Base-by-base conservation (phyloP, 345 rosid genomes). In the Eucalyptus microcorys region DNA sequence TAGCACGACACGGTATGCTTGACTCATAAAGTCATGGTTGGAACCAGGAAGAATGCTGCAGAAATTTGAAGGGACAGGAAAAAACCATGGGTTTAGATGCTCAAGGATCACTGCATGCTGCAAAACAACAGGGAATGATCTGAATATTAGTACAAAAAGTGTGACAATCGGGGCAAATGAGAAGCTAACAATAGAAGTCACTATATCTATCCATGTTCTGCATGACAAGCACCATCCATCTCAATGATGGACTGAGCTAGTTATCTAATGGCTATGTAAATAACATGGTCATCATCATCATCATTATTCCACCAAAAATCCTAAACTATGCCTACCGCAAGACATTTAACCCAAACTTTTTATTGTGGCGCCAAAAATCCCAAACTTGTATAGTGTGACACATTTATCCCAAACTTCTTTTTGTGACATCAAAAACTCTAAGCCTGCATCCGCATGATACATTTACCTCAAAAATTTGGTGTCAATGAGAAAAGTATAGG, bases 61-160 rank as follows among this genome's bases (percentile, higher is more conserved):
- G 30, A 88, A 50, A 91, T 89, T 90, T 90, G 95, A 90, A 87
- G 98, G 98, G 88, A 97, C 85, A 76, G 99, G 99, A 85, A 97
- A 97, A 92, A 93, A 92, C 99, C 99, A 97, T 9, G 97, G 98
- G 89, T 92, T 89, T 88, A 97, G 95, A 92, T 95, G 89, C 90
- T 93, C 93, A 87, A 95, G 92, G 90, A 86, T 91, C 90, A 92
- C 49, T 34, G 89, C 89, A 76, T 47, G 71, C 98, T 95, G 95
- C 92, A 93, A 89, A 91, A 64, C 66, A 61, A 85, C 55, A 88
- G 34, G 76, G 55, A 86, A 55, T 88, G 27, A 86, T 26, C 53
- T 68, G 83, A 40, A 37, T 19, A 37, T 37, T 76, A 76, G 47
- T 37, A 76, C 45, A 76, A 76, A 37, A 71, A 37, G 47, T 21